Evolutionary conservation across 1,284 basidiomycete genomes (phyloP).

Genomic region (Rhodofomes roseus): DNA sequence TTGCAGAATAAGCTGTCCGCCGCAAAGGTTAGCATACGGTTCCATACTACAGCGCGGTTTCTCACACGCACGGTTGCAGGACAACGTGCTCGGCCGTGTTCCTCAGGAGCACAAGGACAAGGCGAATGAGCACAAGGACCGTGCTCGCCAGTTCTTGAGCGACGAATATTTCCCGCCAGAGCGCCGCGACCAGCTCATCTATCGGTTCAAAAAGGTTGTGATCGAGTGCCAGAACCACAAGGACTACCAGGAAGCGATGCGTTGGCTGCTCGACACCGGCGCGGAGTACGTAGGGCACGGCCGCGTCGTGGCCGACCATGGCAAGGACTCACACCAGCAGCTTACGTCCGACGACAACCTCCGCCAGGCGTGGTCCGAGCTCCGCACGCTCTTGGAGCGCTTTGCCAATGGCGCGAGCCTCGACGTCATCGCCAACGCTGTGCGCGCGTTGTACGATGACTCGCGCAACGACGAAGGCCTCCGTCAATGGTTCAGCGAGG

Average conservation of each 20-base stretch:
- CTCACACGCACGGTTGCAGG: too few species aligned
- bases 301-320: constrained; percentile 39
- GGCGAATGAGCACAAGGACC: constrained; percentile 48
- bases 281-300: constrained; percentile 76
- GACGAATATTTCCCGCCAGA: constrained; percentile 88
- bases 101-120: constrained; percentile 61
- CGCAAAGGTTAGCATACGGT: constrained; percentile 24
- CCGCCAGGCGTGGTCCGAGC: constrained; percentile 54
- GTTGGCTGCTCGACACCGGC: constrained; percentile 69
- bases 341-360: constrained; percentile 48
- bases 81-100: constrained; percentile 46
- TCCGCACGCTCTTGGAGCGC: constrained; percentile 86
- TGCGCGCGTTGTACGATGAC: constrained; percentile 75
- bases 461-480: constrained; percentile 76
- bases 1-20: constrained; percentile 44
- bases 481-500: constrained; percentile 69
- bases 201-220: constrained; percentile 82
- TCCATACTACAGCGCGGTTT: neutral
- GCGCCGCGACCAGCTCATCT: constrained; percentile 80
- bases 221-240: constrained; percentile 91
- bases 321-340: constrained; percentile 32
- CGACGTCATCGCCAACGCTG: constrained; percentile 67
- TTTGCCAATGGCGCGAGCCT: constrained; percentile 80
- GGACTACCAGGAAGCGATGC: constrained; percentile 83
- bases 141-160: constrained; percentile 61